phyloP scores from a whole-genome alignment of 352 stramenopile species.

The Phytopythium litorale region DNA sequence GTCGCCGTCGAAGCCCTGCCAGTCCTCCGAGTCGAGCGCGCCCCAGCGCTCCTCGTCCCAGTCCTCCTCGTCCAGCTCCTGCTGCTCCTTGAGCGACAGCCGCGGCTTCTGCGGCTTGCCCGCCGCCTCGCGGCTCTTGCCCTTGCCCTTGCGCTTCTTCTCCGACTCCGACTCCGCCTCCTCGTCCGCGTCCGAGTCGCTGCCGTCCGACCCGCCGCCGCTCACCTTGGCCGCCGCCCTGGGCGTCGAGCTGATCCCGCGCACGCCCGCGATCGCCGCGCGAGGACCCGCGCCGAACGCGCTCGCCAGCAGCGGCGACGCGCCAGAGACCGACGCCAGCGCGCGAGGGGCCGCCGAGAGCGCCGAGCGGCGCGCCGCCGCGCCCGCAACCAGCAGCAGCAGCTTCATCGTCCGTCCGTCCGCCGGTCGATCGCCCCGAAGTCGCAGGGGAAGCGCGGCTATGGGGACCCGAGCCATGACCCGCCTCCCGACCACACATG shows the following conservation, averaged over 20 bases:
- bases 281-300: slow-evolving; percentile 1
- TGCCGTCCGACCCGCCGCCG: slow-evolving; percentile 7
- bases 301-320: slow-evolving; percentile 10
- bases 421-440: slow-evolving; percentile 1
- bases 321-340: slow-evolving; percentile 1
- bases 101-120: slow-evolving; percentile 14
- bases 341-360: slow-evolving; percentile 10
- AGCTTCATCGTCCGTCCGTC: slow-evolving; percentile 35
- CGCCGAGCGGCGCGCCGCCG: slow-evolving; percentile 16
- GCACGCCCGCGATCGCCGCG: slow-evolving; percentile 6
- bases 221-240: slow-evolving; percentile 5
- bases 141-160: slow-evolving; percentile 7
- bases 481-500: slow-evolving; percentile 3
- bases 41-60: slow-evolving; percentile 73
- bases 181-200: slow-evolving; percentile 30
- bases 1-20: slow-evolving; percentile 78
- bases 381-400: slow-evolving; percentile 31
- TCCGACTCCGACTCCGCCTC: slow-evolving; percentile 28
- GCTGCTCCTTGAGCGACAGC: slow-evolving; percentile 32
- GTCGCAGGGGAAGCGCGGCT: slow-evolving; percentile 14
- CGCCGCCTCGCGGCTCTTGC: slow-evolving; percentile 6
- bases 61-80: slow-evolving; percentile 38
- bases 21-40: slow-evolving; percentile 61
- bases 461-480: neutral
- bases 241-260: slow-evolving; percentile 15